These are phyloP conservation scores for Phialocephala sp. DNA, from an alignment of 2,329 filamentous ascomycete genomes.

Conservation along the genomic window DNA sequence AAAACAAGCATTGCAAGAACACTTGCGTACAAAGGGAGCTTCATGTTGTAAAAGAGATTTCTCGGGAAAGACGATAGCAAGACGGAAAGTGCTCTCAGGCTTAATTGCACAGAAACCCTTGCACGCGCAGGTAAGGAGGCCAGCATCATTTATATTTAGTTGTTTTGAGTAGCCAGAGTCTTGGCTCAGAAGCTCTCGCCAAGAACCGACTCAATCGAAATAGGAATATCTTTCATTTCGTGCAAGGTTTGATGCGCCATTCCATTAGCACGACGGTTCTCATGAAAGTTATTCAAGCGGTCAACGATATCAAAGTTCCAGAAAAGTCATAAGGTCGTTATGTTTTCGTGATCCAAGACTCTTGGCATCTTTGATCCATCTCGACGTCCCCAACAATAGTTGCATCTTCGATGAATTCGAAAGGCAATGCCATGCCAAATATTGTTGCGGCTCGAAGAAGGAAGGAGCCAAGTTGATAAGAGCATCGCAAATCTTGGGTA, in stretches of 20 bases:
- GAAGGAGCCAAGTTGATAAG: conserved; percentile 15
- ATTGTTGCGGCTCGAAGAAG: conserved; percentile 4
- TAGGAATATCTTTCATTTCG: neutral
- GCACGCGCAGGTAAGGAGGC: neutral
- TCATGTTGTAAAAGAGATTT: conserved; percentile 10
- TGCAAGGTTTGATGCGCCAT: neutral
- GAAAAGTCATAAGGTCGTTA: neutral
- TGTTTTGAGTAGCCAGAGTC: neutral
- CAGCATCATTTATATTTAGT: neutral
- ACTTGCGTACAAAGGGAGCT: conserved; percentile 18
- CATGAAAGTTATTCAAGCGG: neutral
- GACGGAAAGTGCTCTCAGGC: neutral
- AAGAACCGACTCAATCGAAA: neutral
- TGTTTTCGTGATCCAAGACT: neutral
- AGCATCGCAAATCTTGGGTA: conserved; percentile 4
- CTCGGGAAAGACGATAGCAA: neutral
- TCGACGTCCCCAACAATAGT: neutral
- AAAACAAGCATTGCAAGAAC: conserved; percentile 16
- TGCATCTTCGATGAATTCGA: neutral
- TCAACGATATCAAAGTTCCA: neutral
- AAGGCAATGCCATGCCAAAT: neutral
- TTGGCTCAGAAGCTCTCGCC: neutral
- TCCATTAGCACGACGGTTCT: neutral
- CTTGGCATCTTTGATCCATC: neutral
- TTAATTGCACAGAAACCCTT: neutral